These are phyloP conservation scores for Oenanthe javanica DNA, from an alignment of 140 eudicot species.

Conservation along the genomic window DNA sequence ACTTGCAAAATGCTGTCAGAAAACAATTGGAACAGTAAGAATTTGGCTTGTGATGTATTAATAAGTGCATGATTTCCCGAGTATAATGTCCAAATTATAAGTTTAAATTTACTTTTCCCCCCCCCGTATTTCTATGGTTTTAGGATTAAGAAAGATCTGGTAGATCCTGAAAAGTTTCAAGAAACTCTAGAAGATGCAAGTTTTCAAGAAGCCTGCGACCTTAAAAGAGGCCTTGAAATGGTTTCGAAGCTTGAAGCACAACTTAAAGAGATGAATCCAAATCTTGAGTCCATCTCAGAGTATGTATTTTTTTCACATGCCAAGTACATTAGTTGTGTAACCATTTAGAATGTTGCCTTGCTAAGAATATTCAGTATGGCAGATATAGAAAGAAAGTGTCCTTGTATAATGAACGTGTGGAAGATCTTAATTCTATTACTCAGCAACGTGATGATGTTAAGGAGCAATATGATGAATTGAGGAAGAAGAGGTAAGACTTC, in stretches of 20 bases:
- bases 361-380: conserved; percentile 2
- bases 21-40: conserved; percentile 95
- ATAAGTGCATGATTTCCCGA: background rate
- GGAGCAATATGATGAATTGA: conserved; percentile 87
- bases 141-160: conserved; percentile 83
- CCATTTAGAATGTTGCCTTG: background rate
- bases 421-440: conserved; percentile 72
- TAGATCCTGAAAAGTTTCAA: conserved; percentile 84
- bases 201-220: conserved; percentile 46
- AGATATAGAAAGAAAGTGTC: conserved; percentile 74
- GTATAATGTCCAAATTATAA: background rate
- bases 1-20: conserved; percentile 38
- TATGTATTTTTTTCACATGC: conserved; percentile 23
- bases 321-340: background rate
- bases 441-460: conserved; percentile 76
- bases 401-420: conserved; percentile 76
- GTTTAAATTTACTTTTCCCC: background rate
- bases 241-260: conserved; percentile 86
- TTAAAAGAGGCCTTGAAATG: conserved; percentile 70
- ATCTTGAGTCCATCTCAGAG: conserved; percentile 96
- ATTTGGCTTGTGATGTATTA: background rate
- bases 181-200: conserved; percentile 62
- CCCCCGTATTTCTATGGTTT: background rate
- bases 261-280: conserved; percentile 94
- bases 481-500: conserved; percentile 66